Percentiles rank a stretch among this genome's conserved stretches.
Evolutionary conservation across 2,329 filamentous ascomycete species (phyloP).

Genomic region (Phyllosticta ampelicida): DNA sequence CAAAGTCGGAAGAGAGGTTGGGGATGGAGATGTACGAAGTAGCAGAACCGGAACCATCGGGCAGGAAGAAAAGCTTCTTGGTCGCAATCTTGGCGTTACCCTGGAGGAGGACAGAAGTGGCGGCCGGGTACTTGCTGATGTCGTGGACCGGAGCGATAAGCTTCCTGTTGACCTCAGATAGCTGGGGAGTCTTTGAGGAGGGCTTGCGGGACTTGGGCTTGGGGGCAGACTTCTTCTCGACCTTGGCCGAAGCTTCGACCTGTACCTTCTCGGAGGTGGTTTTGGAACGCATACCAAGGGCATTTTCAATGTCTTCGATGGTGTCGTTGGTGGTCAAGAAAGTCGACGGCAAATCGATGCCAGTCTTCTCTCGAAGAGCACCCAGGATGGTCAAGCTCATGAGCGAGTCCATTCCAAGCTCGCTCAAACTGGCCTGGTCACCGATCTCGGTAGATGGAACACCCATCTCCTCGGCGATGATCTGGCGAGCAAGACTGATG

Average conservation of each 20-base stretch:
- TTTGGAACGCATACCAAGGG: constrained; percentile 46
- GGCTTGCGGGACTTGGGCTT: constrained; percentile 11
- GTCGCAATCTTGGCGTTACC: constrained; percentile 46
- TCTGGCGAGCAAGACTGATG: constrained; percentile 37
- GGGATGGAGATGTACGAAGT: constrained; percentile 57
- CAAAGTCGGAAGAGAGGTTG: constrained; percentile 41
- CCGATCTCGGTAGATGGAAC: constrained; percentile 49
- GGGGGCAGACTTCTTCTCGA: constrained; percentile 19
- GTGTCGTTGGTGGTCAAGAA: constrained; percentile 52
- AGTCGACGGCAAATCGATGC: constrained; percentile 39
- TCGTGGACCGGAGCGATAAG: constrained; percentile 27
- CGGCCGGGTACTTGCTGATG: constrained; percentile 35
- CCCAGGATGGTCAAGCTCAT: constrained; percentile 43
- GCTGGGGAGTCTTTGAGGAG: constrained; percentile 22
- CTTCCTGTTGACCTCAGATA: constrained; percentile 40
- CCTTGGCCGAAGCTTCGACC: constrained; percentile 19
- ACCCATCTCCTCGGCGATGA: constrained; percentile 49
- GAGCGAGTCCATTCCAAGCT: constrained; percentile 45
- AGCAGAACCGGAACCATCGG: constrained; percentile 47
- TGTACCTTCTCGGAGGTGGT: constrained; percentile 21
- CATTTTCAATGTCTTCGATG: constrained; percentile 54
- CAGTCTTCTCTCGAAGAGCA: constrained; percentile 40
- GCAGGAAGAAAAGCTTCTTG: constrained; percentile 44
- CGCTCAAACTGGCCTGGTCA: constrained; percentile 48
- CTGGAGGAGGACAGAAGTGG: constrained; percentile 46